Evolutionary conservation across 179 eudicot species (phyloP).

Genomic region (Silene noctiflora): DNA sequence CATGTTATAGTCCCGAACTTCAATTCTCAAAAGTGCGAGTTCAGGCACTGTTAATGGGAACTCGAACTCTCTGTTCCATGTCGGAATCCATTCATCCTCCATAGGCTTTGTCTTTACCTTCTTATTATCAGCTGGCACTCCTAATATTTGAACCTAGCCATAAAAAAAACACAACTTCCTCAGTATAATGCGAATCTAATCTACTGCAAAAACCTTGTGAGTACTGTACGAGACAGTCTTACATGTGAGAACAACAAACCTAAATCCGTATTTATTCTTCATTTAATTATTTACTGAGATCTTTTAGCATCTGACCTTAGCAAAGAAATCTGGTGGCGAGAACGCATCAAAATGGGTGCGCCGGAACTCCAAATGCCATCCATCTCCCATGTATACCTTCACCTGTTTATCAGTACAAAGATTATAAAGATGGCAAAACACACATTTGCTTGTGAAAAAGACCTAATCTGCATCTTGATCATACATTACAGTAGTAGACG

Average conservation of each 20-base stretch:
- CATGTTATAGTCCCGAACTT: conserved; percentile 45
- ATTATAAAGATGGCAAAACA: conserved; percentile 1
- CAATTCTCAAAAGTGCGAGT: conserved; percentile 51
- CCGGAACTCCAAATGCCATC: conserved; percentile 57
- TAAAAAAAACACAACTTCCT: neutral
- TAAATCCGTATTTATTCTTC: no score
- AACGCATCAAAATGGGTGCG: conserved; percentile 39
- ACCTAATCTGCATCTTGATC: neutral
- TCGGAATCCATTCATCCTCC: conserved; percentile 51
- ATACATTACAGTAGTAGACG: conserved; percentile 4
- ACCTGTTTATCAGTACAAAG: conserved; percentile 24
- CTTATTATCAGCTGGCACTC: conserved; percentile 39
- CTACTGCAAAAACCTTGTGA: neutral
- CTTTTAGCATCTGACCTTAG: conserved; percentile 25
- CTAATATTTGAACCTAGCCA: conserved; percentile 42
- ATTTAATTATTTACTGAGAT: neutral
- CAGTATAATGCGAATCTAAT: neutral
- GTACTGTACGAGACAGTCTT: no score
- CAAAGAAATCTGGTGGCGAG: conserved; percentile 63
- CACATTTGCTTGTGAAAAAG: neutral
- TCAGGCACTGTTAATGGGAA: conserved; percentile 53
- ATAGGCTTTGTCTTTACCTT: conserved; percentile 37
- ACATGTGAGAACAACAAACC: no score
- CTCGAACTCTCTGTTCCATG: conserved; percentile 55
- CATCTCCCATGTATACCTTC: conserved; percentile 50